phyloP scores from a whole-genome alignment of 331 rosid genomes.

The Saraca asoca region DNA sequence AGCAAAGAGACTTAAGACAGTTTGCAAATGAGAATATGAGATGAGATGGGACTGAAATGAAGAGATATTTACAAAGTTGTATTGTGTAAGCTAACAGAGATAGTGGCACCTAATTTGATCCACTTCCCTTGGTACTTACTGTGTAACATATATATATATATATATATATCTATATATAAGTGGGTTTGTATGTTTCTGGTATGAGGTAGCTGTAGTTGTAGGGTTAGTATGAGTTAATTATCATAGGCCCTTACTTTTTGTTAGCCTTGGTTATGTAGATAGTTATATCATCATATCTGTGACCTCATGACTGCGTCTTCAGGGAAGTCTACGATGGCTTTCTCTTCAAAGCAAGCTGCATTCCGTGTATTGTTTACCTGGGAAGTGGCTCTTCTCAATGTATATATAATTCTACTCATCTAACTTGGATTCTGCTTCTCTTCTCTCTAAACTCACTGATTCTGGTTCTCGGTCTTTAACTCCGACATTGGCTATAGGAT shows the following conservation, averaged over 20 bases:
- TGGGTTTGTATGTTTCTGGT: conserved; percentile 51
- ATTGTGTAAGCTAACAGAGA: conserved; percentile 64
- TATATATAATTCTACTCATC: conserved; percentile 46
- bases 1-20: conserved; percentile 85
- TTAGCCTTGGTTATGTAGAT: conserved; percentile 74
- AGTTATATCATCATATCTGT: conserved; percentile 41
- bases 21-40: conserved; percentile 67
- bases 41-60: conserved; percentile 25
- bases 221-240: conserved; percentile 36
- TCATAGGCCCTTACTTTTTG: conserved; percentile 60
- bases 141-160: conserved; percentile 50
- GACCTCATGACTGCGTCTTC: conserved; percentile 47
- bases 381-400: conserved; percentile 60
- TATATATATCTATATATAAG: conserved; percentile 37
- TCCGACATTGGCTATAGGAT: background rate
- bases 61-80: conserved; percentile 25
- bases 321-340: conserved; percentile 51
- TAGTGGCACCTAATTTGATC: conserved; percentile 44
- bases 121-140: conserved; percentile 51
- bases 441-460: conserved; percentile 5
- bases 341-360: conserved; percentile 43
- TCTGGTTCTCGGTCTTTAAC: background rate
- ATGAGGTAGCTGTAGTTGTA: conserved; percentile 42
- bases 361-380: conserved; percentile 63
- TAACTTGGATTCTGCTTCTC: background rate